These are phyloP conservation scores for Tillandsia fasciculata DNA, from an alignment of 176 grass and related monocot species.

Conservation along the genomic window DNA sequence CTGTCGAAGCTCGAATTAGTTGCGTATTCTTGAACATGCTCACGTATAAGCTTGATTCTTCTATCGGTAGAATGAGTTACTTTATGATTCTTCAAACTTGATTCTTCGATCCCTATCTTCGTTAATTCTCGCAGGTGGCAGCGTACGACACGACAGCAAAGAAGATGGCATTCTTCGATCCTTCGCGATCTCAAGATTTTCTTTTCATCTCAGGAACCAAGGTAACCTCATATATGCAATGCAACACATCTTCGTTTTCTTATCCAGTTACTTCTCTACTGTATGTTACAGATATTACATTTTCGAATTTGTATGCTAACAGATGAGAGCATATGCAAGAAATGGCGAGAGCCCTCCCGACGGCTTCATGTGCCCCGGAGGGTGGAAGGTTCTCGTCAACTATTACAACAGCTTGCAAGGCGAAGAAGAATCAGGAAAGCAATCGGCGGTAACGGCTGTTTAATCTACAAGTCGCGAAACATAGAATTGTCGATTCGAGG, in stretches of 20 bases:
- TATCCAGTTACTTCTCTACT: not conserved
- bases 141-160: constrained; percentile 68
- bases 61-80: not conserved
- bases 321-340: constrained; percentile 90
- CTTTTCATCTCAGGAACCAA: constrained; percentile 98
- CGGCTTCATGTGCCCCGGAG: constrained; percentile 89
- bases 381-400: constrained; percentile 88
- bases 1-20: no score
- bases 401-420: constrained; percentile 79
- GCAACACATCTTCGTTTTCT: not conserved
- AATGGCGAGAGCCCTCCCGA: constrained; percentile 85
- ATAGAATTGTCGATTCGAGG: not conserved
- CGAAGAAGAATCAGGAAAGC: constrained; percentile 45
- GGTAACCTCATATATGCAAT: constrained; percentile 18
- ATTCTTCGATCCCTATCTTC: not conserved
- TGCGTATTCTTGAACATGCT: no score
- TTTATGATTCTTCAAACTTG: not conserved
- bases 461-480: not conserved
- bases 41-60: no score
- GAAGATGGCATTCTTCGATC: constrained; percentile 96
- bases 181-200: constrained; percentile 78
- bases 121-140: constrained; percentile 45
- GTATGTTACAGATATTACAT: not conserved
- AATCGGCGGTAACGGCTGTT: constrained; percentile 17
- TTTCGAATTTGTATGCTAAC: not conserved